These are phyloP conservation scores for Cryphonectria naterciae DNA, from an alignment of 2,329 filamentous ascomycete genomes.

Conservation along the genomic window DNA sequence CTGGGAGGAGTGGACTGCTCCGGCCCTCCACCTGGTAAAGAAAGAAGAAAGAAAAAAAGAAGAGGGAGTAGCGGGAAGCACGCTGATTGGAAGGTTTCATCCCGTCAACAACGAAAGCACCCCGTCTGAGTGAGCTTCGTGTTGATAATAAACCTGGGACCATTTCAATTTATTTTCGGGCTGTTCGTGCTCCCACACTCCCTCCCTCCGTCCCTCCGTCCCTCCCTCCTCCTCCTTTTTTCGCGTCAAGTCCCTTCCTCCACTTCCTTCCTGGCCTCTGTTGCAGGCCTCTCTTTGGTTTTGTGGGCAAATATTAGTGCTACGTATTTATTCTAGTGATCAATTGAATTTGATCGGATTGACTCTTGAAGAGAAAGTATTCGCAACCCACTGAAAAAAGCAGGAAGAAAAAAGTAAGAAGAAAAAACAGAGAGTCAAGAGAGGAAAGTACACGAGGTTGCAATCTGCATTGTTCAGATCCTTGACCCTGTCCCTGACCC, in stretches of 20 bases:
- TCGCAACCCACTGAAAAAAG: too few relatives aligned
- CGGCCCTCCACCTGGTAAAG: not conserved
- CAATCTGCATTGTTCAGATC: not conserved
- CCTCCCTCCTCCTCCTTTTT: not conserved
- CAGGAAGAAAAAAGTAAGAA: not conserved
- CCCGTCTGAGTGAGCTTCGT: not conserved
- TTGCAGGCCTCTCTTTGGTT: not conserved
- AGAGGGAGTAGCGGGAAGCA: constrained; percentile 3
- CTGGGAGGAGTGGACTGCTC: constrained; percentile 2
- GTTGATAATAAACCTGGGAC: not conserved
- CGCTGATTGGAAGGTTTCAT: not conserved
- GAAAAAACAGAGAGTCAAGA: not conserved
- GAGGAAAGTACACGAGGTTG: not conserved
- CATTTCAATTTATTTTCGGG: not conserved
- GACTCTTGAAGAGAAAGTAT: not conserved
- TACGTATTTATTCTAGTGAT: not conserved
- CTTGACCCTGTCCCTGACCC: not conserved
- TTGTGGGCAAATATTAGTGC: not conserved
- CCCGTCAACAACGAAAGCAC: not conserved
- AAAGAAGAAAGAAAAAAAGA: not conserved
- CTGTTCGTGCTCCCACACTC: not conserved
- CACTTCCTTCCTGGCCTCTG: not conserved
- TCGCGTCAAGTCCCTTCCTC: not conserved
- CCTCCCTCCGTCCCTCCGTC: too few relatives aligned
- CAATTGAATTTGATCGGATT: not conserved